A percentile compares a stretch with the other conserved stretches of the same genome.
phyloP scores from a whole-genome alignment of 306 rosid species.

The Astragalus glycyphyllos region DNA sequence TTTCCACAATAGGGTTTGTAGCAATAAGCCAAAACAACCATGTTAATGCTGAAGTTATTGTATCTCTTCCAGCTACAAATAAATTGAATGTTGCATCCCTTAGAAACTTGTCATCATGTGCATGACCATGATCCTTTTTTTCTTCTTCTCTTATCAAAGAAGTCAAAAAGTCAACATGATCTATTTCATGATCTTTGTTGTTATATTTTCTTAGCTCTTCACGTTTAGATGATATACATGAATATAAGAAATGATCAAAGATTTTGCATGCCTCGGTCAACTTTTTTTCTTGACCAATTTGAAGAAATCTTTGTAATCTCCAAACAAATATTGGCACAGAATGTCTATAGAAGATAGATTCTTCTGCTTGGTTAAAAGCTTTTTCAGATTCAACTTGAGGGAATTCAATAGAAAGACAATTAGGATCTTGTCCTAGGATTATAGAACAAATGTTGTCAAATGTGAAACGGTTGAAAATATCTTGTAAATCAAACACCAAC shows the following conservation, averaged over 20 bases:
- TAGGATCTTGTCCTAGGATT: slow-evolving; percentile 50
- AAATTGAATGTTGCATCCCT: slow-evolving; percentile 35
- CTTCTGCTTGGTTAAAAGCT: slow-evolving; percentile 49
- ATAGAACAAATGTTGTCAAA: slow-evolving; percentile 48
- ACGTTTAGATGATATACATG: slow-evolving; percentile 44
- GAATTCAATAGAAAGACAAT: slow-evolving; percentile 45
- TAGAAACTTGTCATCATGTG: slow-evolving; percentile 30
- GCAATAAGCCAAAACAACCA: slow-evolving; percentile 45
- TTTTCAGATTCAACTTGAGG: slow-evolving; percentile 42
- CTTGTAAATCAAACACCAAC: slow-evolving; percentile 45
- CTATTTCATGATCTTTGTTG: background rate
- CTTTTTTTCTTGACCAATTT: slow-evolving; percentile 52
- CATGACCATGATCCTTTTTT: no score
- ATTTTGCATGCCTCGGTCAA: slow-evolving; percentile 31
- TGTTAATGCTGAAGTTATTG: slow-evolving; percentile 35
- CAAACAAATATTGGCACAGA: slow-evolving; percentile 37
- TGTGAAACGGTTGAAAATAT: slow-evolving; percentile 43
- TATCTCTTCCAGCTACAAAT: slow-evolving; percentile 28
- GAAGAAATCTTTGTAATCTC: slow-evolving; percentile 55
- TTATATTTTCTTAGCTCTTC: slow-evolving; percentile 8
- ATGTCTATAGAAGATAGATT: slow-evolving; percentile 45
- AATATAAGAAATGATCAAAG: slow-evolving; percentile 45
- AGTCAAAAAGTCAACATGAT: slow-evolving; percentile 47
- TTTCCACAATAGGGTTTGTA: slow-evolving; percentile 48
- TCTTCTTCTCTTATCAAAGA: slow-evolving; percentile 31